phyloP scores from a whole-genome alignment of 106 monocot species.

The Narthecium ossifragum region DNA sequence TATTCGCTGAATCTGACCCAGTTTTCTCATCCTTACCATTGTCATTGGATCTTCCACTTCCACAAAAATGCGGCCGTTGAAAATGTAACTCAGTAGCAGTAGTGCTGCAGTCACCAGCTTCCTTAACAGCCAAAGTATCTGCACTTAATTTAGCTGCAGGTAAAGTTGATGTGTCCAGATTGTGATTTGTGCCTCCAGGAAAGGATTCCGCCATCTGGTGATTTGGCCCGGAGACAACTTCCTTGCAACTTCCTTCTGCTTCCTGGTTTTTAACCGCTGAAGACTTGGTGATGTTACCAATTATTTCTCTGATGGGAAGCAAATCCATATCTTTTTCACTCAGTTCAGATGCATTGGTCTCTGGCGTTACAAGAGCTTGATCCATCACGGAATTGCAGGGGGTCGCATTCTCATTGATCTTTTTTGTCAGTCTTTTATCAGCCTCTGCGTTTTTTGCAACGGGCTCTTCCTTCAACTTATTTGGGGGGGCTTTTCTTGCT shows the following conservation, averaged over 20 bases:
- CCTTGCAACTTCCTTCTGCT: slow-evolving; percentile 1
- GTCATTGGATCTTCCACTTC: slow-evolving; percentile 12
- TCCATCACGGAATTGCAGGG: slow-evolving; percentile 21
- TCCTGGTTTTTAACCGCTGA: slow-evolving; percentile 10
- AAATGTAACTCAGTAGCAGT: slow-evolving; percentile 1
- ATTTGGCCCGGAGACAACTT: slow-evolving; percentile 5
- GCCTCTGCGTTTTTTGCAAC: slow-evolving; percentile 13
- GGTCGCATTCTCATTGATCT: slow-evolving; percentile 16
- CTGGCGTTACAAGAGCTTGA: slow-evolving; percentile 20
- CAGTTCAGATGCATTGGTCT: slow-evolving; percentile 30
- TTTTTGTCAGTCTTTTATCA: slow-evolving; percentile 12
- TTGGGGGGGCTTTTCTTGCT: slow-evolving; percentile 5
- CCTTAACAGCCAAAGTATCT: slow-evolving; percentile 13
- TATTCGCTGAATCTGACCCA: slow-evolving; percentile 3
- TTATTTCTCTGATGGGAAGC: neutral
- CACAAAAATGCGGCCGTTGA: slow-evolving; percentile 3
- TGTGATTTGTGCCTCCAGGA: slow-evolving; percentile 6
- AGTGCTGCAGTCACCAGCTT: slow-evolving; percentile 10
- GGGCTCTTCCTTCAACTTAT: slow-evolving; percentile 13
- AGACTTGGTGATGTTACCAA: neutral
- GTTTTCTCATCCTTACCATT: slow-evolving; percentile 16
- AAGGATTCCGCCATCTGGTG: neutral
- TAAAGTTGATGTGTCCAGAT: neutral
- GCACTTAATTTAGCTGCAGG: slow-evolving; percentile 4
- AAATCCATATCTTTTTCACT: slow-evolving; percentile 23